phyloP scores from a whole-genome alignment of 805 yeast genomes.

The Zygotorulaspora florentina region DNA sequence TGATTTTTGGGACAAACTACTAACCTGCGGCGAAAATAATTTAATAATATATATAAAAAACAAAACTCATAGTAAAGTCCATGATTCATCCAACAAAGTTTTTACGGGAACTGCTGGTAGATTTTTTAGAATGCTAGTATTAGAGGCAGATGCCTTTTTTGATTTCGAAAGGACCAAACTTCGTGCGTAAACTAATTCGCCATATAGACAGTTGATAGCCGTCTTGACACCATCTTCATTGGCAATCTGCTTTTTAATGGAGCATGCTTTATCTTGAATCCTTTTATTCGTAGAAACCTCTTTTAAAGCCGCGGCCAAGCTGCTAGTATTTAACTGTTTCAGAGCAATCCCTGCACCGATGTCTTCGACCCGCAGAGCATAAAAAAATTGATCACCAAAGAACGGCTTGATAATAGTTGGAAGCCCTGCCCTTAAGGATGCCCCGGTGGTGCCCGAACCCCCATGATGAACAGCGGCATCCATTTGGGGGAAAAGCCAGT shows the following conservation, averaged over 20 bases:
- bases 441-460: constrained; percentile 96
- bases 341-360: constrained; percentile 78
- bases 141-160: constrained; percentile 13
- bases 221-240: constrained; percentile 75
- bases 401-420: constrained; percentile 93
- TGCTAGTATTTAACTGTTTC: constrained; percentile 59
- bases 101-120: neutral
- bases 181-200: constrained; percentile 72
- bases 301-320: constrained; percentile 62
- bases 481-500: constrained; percentile 84
- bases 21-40: no score
- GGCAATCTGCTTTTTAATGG: constrained; percentile 57
- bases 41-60: neutral
- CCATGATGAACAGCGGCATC: constrained; percentile 98
- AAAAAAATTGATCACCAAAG: constrained; percentile 94
- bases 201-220: constrained; percentile 76
- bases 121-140: neutral
- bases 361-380: constrained; percentile 82
- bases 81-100: constrained; percentile 4
- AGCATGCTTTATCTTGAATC: constrained; percentile 62
- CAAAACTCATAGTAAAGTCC: constrained; percentile 2
- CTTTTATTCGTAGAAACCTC: constrained; percentile 63
- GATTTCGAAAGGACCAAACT: constrained; percentile 49
- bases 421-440: constrained; percentile 75
- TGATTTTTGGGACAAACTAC: no score